Evolutionary conservation across 108 stramenopile species (phyloP).

Genomic region (Schizochytrium sp.): DNA sequence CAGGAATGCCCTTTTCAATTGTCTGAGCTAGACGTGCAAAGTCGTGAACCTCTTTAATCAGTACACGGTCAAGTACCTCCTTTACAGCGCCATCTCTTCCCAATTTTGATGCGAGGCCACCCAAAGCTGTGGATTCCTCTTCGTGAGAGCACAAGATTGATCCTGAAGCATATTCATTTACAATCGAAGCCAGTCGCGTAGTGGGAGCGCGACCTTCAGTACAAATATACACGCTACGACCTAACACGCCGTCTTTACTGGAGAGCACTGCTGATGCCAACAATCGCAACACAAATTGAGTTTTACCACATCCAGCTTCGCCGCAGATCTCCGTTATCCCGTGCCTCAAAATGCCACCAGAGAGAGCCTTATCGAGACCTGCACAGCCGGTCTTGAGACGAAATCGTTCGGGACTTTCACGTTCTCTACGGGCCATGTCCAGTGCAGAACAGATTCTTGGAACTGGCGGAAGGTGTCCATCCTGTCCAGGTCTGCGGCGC

Average conservation of each 20-base stretch:
- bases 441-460: too few relatives aligned
- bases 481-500: too few relatives aligned
- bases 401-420: background rate
- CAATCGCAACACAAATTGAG: constrained; percentile 40
- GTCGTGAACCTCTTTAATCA: constrained; percentile 17
- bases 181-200: background rate
- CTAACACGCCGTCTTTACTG: background rate
- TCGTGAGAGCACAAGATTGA: background rate
- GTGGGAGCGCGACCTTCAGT: constrained; percentile 45
- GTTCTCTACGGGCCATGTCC: background rate
- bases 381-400: constrained; percentile 18
- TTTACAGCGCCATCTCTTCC: background rate
- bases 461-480: too few relatives aligned
- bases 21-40: background rate
- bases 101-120: background rate
- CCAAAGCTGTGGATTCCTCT: background rate
- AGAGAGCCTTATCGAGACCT: background rate
- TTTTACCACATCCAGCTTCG: constrained; percentile 41
- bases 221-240: constrained; percentile 19
- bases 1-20: background rate
- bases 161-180: background rate
- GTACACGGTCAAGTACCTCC: background rate
- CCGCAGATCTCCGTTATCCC: constrained; percentile 55
- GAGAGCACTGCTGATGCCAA: background rate
- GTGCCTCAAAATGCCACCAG: background rate